Evolutionary conservation across 148 eudicot species (phyloP), one percentile per base, ranked within the genome.

Genomic region (Vaccinium vitisidaea): DNA sequence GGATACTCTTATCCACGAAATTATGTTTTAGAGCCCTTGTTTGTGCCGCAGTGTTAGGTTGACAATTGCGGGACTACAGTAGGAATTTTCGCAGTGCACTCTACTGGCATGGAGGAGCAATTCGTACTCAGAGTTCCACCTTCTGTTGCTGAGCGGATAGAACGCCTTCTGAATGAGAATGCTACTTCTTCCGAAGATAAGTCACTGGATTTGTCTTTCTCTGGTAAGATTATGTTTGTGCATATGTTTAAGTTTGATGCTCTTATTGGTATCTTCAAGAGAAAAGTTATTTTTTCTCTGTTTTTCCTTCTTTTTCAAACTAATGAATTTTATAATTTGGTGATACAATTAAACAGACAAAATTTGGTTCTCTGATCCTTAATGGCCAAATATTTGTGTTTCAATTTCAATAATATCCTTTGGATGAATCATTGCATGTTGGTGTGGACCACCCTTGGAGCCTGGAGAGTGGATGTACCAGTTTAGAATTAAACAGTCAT

Each of bases 111-210:
- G 99, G 99, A 96, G 87, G 99, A 94, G 88, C 99, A 96, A 74
- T 96, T 96, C 82, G 87, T 96, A 74, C 86, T 96, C 75, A 90
- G 99, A 85, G 99, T 96, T 86, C 97, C 98, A 50, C 94, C 99
- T 79, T 89, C 99, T 75, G 89, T 96, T 56, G 97, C 99, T 50
- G 95, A 94, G 86, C 91, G 92, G 65, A 90, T 96, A 74, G 97
- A 94, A 46, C 90, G 88, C 84, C 94, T 96, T 84, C 80, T 96
- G 84, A 90, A 79, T 82, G 98, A 96, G 73, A 86, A 92, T 76
- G 88, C 92, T 27, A 77, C 93, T 83, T 88, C 95, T 83, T 87
- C 94, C 0, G 95, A 92, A 58, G 96, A 93, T 46, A 90, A 92
- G 87, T 87, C 94, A 48, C 84, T 95, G 88, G 99, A 94, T 85